phyloP scores from a whole-genome alignment of 192 early-diverging fungal genomes.

The Allomyces arbusculus region DNA sequence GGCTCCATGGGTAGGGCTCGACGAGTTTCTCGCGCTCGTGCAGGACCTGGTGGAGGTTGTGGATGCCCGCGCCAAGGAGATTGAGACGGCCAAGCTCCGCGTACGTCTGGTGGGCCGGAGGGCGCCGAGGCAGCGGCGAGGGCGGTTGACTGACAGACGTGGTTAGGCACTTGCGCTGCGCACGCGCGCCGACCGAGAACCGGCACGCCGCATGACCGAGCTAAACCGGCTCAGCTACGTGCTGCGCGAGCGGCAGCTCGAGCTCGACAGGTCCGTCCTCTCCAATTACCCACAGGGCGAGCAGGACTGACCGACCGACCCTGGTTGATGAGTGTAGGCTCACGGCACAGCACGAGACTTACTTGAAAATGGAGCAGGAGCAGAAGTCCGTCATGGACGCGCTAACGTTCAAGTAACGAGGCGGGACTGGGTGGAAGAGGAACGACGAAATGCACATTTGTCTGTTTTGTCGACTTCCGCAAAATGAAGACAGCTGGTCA shows the following conservation, averaged over 20 bases:
- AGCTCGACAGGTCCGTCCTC: not conserved
- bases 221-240: not conserved
- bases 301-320: not conserved
- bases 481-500: too few relatives aligned
- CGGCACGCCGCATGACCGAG: not conserved
- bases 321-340: not conserved
- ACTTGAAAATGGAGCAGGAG: not conserved
- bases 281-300: not conserved
- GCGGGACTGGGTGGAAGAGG: not conserved
- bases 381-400: not conserved
- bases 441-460: not conserved
- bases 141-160: too few relatives aligned
- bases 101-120: too few relatives aligned
- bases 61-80: not conserved
- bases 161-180: not conserved
- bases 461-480: too few relatives aligned
- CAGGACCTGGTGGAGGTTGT: not conserved
- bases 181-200: not conserved
- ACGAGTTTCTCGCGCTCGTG: not conserved
- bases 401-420: not conserved
- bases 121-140: too few relatives aligned
- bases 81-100: not conserved
- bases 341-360: not conserved
- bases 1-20: not conserved
- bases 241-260: not conserved